These are phyloP conservation scores for Coniosporium apollinis DNA, from an alignment of 495 filamentous ascomycete genomes.

Conservation along the genomic window DNA sequence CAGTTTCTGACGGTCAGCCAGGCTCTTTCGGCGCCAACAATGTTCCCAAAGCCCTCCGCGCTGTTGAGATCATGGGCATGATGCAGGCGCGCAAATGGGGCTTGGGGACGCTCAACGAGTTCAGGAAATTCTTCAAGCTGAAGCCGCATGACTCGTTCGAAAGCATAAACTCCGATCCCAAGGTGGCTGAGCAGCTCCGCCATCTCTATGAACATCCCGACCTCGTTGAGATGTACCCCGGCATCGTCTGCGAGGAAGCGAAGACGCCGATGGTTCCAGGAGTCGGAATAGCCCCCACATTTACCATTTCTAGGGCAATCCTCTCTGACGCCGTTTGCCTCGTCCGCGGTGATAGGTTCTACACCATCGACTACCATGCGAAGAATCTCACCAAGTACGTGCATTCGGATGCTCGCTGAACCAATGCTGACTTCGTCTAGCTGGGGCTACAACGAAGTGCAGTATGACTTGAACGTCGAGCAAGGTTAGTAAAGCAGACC, in stretches of 20 bases:
- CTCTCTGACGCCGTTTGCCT: constrained; percentile 37
- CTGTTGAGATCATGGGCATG: constrained; percentile 45
- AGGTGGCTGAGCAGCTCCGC: constrained; percentile 32
- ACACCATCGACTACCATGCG: constrained; percentile 25
- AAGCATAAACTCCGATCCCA: constrained; percentile 42
- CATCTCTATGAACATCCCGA: constrained; percentile 44
- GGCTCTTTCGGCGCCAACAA: constrained; percentile 33
- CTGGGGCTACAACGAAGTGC: constrained; percentile 57
- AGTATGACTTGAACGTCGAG: constrained; percentile 54
- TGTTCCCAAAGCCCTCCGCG: constrained; percentile 39
- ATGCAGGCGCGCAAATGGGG: constrained; percentile 43
- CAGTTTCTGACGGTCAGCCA: not conserved
- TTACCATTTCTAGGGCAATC: constrained; percentile 39
- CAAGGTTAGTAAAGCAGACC: no score
- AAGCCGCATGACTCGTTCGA: constrained; percentile 43
- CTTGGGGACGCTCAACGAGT: constrained; percentile 44
- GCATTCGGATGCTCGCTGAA: not conserved
- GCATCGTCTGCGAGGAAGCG: constrained; percentile 8
- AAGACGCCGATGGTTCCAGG: constrained; percentile 8
- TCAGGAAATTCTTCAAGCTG: constrained; percentile 42
- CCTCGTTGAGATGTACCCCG: constrained; percentile 41
- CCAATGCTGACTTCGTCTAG: constrained; percentile 8
- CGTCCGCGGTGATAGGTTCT: constrained; percentile 36
- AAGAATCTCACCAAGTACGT: constrained; percentile 15
- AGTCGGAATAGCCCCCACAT: constrained; percentile 28